Percentiles rank a stretch among this genome's conserved stretches.
Evolutionary conservation across 257 asterid species (phyloP).

Genomic region (Ajuga chamaepitys): DNA sequence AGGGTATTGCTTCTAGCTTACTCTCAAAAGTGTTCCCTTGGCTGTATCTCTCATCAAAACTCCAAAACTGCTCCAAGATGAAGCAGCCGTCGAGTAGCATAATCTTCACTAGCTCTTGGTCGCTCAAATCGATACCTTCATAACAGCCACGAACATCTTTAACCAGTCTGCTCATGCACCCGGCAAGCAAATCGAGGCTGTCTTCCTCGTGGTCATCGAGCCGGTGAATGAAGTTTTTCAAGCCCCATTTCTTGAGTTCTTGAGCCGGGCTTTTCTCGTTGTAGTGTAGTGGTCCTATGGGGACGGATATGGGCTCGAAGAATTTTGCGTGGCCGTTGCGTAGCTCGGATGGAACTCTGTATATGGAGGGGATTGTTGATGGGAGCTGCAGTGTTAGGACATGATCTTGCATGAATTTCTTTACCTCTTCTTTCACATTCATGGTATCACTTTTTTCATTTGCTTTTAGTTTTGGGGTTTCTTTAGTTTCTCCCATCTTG

Average conservation of each 20-base stretch:
- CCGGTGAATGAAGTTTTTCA: not conserved
- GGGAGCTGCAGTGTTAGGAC: not conserved
- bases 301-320: not conserved
- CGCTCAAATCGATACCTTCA: not conserved
- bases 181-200: not conserved
- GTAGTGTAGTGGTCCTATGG: constrained; percentile 4
- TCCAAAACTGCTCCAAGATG: not conserved
- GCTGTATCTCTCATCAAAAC: not conserved
- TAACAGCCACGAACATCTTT: not conserved
- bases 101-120: not conserved
- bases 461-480: not conserved
- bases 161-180: not conserved
- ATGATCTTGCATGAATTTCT: not conserved
- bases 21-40: not conserved
- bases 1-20: not conserved
- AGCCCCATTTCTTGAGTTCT: not conserved
- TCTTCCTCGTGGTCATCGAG: not conserved
- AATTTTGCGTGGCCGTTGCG: not conserved
- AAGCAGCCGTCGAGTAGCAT: constrained; percentile 18
- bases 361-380: not conserved
- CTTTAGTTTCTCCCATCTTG: too few species aligned
- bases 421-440: not conserved
- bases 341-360: not conserved
- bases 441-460: not conserved
- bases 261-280: not conserved